These are phyloP conservation scores for Grifola frondosa DNA, from an alignment of 1,284 basidiomycete genomes.

Conservation along the genomic window DNA sequence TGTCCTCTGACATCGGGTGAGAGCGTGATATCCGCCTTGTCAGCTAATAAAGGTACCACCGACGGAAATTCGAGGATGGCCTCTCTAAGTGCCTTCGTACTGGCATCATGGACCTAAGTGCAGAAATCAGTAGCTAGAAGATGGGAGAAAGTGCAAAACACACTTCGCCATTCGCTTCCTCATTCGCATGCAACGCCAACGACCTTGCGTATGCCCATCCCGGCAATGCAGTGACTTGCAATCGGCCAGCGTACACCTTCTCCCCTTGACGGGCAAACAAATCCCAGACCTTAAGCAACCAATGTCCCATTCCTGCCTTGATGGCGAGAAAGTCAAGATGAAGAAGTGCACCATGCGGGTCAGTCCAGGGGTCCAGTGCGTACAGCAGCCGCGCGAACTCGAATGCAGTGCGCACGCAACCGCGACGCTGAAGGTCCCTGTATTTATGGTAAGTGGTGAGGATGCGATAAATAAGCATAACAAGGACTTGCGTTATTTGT, in stretches of 20 bases:
- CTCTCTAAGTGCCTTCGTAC: conserved; percentile 65
- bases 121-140: background rate
- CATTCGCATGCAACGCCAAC: conserved; percentile 62
- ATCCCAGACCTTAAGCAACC: conserved; percentile 73
- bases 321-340: conserved; percentile 84
- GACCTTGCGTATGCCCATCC: conserved; percentile 83
- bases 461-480: conserved; percentile 1
- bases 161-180: conserved; percentile 53
- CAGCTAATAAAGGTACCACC: conserved; percentile 76
- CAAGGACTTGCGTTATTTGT: conserved; percentile 57
- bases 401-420: conserved; percentile 84
- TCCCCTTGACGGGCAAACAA: conserved; percentile 37
- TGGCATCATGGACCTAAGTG: conserved; percentile 49
- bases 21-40: conserved; percentile 75
- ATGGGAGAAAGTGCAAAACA: conserved; percentile 11
- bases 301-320: conserved; percentile 76
- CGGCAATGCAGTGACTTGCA: conserved; percentile 65
- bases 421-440: conserved; percentile 82
- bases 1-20: conserved; percentile 58
- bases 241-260: conserved; percentile 33
- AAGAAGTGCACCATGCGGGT: conserved; percentile 84
- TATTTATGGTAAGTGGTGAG: conserved; percentile 10
- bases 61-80: conserved; percentile 80
- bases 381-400: conserved; percentile 85
- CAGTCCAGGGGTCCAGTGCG: conserved; percentile 77